Percentiles rank a stretch among this genome's conserved stretches.
Conservation (phyloP, 176 grass and related monocot species). For the Carex kokanica region DNA sequence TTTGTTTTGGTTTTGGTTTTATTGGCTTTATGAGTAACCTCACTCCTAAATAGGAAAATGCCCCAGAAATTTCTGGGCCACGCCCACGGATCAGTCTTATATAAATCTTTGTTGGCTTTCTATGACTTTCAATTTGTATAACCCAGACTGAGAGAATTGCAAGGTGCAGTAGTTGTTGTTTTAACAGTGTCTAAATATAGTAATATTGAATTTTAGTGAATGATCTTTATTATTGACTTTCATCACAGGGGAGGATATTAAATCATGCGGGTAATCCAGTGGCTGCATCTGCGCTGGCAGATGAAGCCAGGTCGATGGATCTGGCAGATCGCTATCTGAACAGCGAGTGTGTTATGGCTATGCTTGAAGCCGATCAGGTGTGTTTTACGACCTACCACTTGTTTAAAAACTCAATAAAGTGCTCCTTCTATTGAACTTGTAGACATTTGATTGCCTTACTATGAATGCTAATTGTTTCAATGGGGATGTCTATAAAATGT, state of each 20-base stretch:
- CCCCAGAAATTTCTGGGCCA: background rate
- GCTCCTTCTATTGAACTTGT: background rate
- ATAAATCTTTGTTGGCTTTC: background rate
- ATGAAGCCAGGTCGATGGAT: constrained; percentile 99
- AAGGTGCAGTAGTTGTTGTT: background rate
- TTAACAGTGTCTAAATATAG: background rate
- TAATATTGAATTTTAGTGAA: background rate
- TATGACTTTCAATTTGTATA: background rate
- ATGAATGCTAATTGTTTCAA: background rate
- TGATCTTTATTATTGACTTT: background rate
- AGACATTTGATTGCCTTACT: background rate
- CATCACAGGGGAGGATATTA: constrained; percentile 76
- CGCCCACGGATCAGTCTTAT: background rate
- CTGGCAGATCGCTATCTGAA: constrained; percentile 99
- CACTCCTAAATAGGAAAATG: background rate
- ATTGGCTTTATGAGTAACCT: background rate
- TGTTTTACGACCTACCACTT: background rate
- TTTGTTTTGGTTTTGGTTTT: background rate
- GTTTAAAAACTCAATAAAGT: background rate
- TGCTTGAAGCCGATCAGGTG: constrained; percentile 99
- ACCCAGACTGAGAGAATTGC: background rate
- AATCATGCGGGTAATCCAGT: constrained; percentile 82
- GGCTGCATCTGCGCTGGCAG: constrained; percentile 77
- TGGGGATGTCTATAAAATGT: background rate
- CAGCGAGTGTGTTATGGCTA: constrained; percentile 93